phyloP scores from a whole-genome alignment of 768 basidiomycete species.

The Crepidotus variabilis region DNA sequence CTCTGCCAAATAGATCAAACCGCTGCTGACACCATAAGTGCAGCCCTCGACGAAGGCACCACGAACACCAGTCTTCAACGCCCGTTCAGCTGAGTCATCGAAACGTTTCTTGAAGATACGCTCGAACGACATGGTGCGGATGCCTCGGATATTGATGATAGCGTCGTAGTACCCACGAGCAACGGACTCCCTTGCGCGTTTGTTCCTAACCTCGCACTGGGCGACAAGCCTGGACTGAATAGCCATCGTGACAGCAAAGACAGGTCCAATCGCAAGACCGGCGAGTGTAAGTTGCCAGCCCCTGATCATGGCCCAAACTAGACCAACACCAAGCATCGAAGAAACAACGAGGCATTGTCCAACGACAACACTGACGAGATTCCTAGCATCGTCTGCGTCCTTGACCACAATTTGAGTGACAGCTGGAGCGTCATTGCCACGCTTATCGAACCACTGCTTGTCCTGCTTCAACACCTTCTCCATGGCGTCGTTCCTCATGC shows the following conservation, averaged over 20 bases:
- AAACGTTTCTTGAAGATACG: constrained; percentile 67
- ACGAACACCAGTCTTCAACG: constrained; percentile 62
- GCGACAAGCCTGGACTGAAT: constrained; percentile 71
- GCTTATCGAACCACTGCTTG: constrained; percentile 79
- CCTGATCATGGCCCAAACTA: constrained; percentile 83
- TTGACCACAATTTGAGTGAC: constrained; percentile 78
- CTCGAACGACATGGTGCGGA: constrained; percentile 86
- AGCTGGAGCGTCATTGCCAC: background rate
- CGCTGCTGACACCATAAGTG: constrained; percentile 75
- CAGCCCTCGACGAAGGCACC: constrained; percentile 89
- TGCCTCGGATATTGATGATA: constrained; percentile 80
- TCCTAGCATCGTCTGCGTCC: constrained; percentile 85
- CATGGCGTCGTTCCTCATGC: constrained; percentile 56
- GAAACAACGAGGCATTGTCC: constrained; percentile 69
- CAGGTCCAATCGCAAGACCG: constrained; percentile 81
- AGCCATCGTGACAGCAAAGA: constrained; percentile 74
- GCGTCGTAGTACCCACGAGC: constrained; percentile 85
- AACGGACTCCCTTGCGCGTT: constrained; percentile 81
- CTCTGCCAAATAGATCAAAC: constrained; percentile 85
- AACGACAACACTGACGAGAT: constrained; percentile 68
- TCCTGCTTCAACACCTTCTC: constrained; percentile 70
- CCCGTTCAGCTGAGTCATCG: constrained; percentile 53
- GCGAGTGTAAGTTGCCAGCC: constrained; percentile 95
- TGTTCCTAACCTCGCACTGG: constrained; percentile 74
- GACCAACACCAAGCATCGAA: constrained; percentile 79